Evolutionary conservation across 441 rosid genomes (phyloP), one percentile per base, ranked within the genome.

Genomic region (Gossypium trilobum): DNA sequence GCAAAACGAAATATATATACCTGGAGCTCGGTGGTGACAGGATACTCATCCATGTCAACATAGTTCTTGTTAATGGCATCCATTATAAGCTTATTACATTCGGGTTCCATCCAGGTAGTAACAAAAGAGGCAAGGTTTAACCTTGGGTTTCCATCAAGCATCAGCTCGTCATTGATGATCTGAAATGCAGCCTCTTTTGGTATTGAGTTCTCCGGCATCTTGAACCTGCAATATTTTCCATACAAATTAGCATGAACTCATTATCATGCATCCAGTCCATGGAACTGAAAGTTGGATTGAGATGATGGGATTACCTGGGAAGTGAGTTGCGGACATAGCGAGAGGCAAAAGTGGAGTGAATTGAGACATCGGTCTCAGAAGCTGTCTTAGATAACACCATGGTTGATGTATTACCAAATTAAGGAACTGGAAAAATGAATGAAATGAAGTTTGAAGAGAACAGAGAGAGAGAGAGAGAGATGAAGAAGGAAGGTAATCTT

Each of bases 21-120:
- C 93, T 93, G 97, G 7, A 93, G 80, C 84, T 93, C 97, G 1
- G 98, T 93, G 60, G 98, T 93, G 66, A 93, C 94, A 51, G 97
- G 98, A 77, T 93, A 93, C 73, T 91, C 98, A 67, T 91, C 98
- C 98, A 91, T 90, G 80, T 92, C 96, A 10, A 90, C 96, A 31
- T 90, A 92, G 86, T 92, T 92, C 84, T 92, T 92, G 87, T 91
- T 92, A 19, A 89, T 79, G 63, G 98, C 54, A 23, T 79, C 90
- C 98, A 91, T 93, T 17, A 93, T 93, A 64, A 93, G 97, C 90
- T 89, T 89, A 59, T 93, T 89, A 63, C 98, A 93, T 77, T 93
- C 96, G 2, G 98, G 98, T 72, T 93, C 97, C 98, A 93, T 93
- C 98, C 98, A 93, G 2, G 98, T 93, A 0, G 98, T 93, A 54